These are phyloP conservation scores for Coemansia sp. DNA, from an alignment of 192 early-diverging fungal species.

Conservation along the genomic window DNA sequence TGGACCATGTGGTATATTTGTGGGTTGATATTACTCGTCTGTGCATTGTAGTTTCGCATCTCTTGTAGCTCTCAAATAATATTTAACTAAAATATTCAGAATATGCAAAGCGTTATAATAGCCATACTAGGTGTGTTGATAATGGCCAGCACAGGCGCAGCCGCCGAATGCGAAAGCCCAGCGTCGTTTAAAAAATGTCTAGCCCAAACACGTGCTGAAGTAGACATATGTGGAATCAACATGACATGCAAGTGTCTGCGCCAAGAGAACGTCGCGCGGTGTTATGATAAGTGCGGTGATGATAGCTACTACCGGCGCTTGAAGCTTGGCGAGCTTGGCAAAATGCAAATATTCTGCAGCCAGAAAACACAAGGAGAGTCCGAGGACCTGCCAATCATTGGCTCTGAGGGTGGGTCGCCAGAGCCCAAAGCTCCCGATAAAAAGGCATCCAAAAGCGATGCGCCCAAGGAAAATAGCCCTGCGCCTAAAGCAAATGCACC, in stretches of 20 bases:
- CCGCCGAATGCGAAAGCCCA: slow-evolving; percentile 27
- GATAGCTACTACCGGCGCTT: slow-evolving; percentile 28
- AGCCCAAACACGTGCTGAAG: slow-evolving; percentile 44
- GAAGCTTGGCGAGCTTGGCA: slow-evolving; percentile 32
- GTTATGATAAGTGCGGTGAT: slow-evolving; percentile 49
- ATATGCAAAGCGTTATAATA: slow-evolving; percentile 3
- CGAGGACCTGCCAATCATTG: slow-evolving; percentile 46
- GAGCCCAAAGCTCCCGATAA: slow-evolving; percentile 1
- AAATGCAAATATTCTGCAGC: slow-evolving; percentile 48
- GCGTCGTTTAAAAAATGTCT: slow-evolving; percentile 45
- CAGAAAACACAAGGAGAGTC: slow-evolving; percentile 35
- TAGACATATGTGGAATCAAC: slow-evolving; percentile 47
- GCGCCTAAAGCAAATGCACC: not conserved
- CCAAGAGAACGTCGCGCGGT: slow-evolving; percentile 33
- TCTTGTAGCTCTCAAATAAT: too few relatives aligned
- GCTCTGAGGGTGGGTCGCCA: slow-evolving; percentile 14
- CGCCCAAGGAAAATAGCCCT: not conserved
- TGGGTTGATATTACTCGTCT: too few relatives aligned
- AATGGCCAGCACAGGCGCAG: not conserved
- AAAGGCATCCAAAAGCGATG: not conserved
- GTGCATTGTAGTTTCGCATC: too few relatives aligned
- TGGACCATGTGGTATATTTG: too few relatives aligned
- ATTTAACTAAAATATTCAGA: too few relatives aligned
- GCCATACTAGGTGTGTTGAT: not conserved
- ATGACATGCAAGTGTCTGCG: slow-evolving; percentile 48